These are phyloP conservation scores for Leptodontidium sp. DNA, from an alignment of 2,329 filamentous ascomycete species.

Conservation along the genomic window DNA sequence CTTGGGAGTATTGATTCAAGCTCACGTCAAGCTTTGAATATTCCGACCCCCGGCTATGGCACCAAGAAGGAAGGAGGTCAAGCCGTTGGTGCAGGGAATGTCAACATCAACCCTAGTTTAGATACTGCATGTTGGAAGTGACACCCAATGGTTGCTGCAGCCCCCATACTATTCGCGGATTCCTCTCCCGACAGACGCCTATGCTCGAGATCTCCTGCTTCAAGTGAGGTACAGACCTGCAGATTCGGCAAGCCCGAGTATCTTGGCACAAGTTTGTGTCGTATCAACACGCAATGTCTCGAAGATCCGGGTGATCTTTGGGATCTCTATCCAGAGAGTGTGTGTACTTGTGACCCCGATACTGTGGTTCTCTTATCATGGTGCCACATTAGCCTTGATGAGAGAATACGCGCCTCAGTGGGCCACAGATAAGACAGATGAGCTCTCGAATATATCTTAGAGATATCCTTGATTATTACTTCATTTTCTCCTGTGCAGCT, in stretches of 20 bases:
- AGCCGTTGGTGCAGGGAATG: background rate
- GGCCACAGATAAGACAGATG: slow-evolving; percentile 16
- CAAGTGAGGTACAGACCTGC: slow-evolving; percentile 7
- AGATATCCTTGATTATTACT: background rate
- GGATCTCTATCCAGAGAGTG: background rate
- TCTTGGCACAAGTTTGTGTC: background rate
- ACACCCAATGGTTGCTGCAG: background rate
- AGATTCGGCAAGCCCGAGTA: background rate
- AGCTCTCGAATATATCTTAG: slow-evolving; percentile 19
- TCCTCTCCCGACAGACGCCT: background rate
- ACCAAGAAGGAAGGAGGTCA: slow-evolving; percentile 22
- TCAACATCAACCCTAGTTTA: background rate
- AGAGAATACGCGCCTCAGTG: background rate
- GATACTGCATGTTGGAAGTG: slow-evolving; percentile 2
- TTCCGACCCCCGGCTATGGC: slow-evolving; percentile 21
- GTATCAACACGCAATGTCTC: slow-evolving; percentile 1
- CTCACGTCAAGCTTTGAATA: slow-evolving; percentile 11
- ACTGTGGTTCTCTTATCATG: slow-evolving; percentile 18
- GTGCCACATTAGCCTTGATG: background rate
- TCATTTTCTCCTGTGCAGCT: slow-evolving; percentile 2
- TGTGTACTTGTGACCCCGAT: slow-evolving; percentile 8
- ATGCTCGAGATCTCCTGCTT: slow-evolving; percentile 13
- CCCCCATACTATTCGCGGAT: background rate
- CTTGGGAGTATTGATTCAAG: slow-evolving; percentile 8
- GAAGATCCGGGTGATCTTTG: slow-evolving; percentile 3